A percentile compares a stretch with the other conserved stretches of the same genome.
Conservation (phyloP, 345 rosid species). For the Atalantia buxifolia region DNA sequence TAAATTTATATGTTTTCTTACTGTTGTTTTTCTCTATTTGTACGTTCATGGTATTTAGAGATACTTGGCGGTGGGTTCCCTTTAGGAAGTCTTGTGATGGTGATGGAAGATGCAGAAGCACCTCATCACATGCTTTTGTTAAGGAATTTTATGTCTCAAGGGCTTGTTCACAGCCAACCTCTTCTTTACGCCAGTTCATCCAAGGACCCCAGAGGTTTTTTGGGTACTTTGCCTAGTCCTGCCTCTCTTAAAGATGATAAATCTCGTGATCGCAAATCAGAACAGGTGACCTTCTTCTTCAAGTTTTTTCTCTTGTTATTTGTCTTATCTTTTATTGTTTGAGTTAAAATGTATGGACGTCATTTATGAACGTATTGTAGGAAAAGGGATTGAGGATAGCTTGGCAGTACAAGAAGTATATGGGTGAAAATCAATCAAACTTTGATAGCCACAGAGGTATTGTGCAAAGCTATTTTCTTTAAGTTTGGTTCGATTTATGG, state of each 20-base stretch:
- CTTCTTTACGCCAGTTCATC: conserved; percentile 85
- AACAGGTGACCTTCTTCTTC: conserved; percentile 41
- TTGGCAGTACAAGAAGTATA: conserved; percentile 89
- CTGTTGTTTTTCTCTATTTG: conserved; percentile 12
- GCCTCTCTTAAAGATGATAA: conserved; percentile 60
- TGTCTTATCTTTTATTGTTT: not conserved
- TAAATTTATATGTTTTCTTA: not conserved
- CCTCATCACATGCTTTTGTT: conserved; percentile 95
- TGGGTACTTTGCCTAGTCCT: conserved; percentile 86
- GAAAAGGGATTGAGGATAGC: conserved; percentile 79
- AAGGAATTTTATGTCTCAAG: conserved; percentile 96
- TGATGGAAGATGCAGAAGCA: conserved; percentile 97
- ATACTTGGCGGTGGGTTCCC: conserved; percentile 85
- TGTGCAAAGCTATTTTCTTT: not conserved
- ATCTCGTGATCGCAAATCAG: conserved; percentile 32
- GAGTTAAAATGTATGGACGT: conserved; percentile 4
- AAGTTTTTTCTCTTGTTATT: not conserved
- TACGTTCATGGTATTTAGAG: conserved; percentile 32
- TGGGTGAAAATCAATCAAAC: conserved; percentile 56
- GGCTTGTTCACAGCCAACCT: conserved; percentile 77
- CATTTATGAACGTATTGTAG: conserved; percentile 31
- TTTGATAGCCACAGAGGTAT: conserved; percentile 37
- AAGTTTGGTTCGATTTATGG: not conserved
- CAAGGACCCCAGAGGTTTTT: conserved; percentile 74
- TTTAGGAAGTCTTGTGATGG: conserved; percentile 82